These are phyloP conservation scores for Candida pseudoglaebosa DNA, from an alignment of 805 yeast species.

Conservation along the genomic window DNA sequence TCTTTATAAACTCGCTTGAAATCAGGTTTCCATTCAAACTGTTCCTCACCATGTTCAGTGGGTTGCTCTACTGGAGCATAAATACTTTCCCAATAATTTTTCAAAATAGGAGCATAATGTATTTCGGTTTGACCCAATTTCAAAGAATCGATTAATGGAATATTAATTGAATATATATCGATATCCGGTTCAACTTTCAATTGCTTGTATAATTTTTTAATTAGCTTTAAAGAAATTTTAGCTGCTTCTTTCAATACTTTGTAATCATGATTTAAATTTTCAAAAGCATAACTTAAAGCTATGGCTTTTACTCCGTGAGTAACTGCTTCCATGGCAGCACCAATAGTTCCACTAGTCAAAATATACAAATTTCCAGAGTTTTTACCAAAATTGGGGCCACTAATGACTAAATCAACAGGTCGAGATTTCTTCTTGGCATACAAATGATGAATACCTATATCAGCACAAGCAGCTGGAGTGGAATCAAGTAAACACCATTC, in stretches of 20 bases:
- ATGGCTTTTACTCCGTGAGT: constrained; percentile 66
- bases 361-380: constrained; percentile 87
- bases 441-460: constrained; percentile 79
- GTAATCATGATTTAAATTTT: constrained; percentile 45
- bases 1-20: constrained; percentile 62
- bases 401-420: constrained; percentile 78
- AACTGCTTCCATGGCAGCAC: constrained; percentile 94
- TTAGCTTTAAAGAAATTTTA: constrained; percentile 57
- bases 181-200: constrained; percentile 49
- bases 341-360: constrained; percentile 90
- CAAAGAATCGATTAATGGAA: constrained; percentile 65
- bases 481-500: constrained; percentile 90
- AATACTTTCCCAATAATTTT: constrained; percentile 75
- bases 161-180: constrained; percentile 78
- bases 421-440: constrained; percentile 40
- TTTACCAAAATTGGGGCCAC: constrained; percentile 96
- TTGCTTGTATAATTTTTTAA: constrained; percentile 52
- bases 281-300: constrained; percentile 86
- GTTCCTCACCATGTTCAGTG: constrained; percentile 29
- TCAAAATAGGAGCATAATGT: constrained; percentile 71
- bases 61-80: constrained; percentile 32
- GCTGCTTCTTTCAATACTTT: constrained; percentile 61
- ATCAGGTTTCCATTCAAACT: constrained; percentile 82
- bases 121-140: constrained; percentile 56
- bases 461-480: constrained; percentile 95